Conservation (phyloP, 2,329 filamentous ascomycete species). For the Penicillium rolfsii region DNA sequence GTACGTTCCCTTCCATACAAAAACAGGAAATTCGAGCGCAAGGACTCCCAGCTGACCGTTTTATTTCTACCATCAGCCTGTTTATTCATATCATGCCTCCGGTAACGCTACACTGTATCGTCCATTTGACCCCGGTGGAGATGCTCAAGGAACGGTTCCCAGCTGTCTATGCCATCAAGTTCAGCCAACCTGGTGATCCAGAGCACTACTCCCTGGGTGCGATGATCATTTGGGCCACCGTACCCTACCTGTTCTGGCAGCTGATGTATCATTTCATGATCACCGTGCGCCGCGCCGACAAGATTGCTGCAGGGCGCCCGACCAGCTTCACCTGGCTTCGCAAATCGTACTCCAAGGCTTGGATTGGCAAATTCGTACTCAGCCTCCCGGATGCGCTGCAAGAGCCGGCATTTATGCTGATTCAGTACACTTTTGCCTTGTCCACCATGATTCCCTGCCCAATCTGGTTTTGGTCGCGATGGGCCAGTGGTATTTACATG, state of each 20-base stretch:
- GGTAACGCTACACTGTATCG: slow-evolving; percentile 86
- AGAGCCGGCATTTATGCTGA: slow-evolving; percentile 91
- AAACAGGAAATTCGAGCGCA: background rate
- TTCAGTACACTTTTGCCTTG: slow-evolving; percentile 89
- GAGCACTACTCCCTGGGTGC: slow-evolving; percentile 77
- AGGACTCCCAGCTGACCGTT: slow-evolving; percentile 8
- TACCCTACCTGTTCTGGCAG: slow-evolving; percentile 94
- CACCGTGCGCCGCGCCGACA: slow-evolving; percentile 88
- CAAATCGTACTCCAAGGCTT: slow-evolving; percentile 83
- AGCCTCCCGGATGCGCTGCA: slow-evolving; percentile 75
- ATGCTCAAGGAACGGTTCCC: slow-evolving; percentile 74
- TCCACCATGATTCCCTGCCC: slow-evolving; percentile 94
- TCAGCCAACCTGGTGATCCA: slow-evolving; percentile 67
- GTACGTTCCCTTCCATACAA: slow-evolving; percentile 39
- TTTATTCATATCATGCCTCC: slow-evolving; percentile 99
- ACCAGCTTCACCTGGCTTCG: slow-evolving; percentile 98
- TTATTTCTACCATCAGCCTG: slow-evolving; percentile 55
- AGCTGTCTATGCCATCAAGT: slow-evolving; percentile 80
- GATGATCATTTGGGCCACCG: slow-evolving; percentile 93
- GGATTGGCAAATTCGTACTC: slow-evolving; percentile 84
- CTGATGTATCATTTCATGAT: slow-evolving; percentile 92
- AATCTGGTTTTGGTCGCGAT: slow-evolving; percentile 89
- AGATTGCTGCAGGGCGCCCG: slow-evolving; percentile 92
- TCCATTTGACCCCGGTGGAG: slow-evolving; percentile 74
- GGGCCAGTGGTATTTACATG: slow-evolving; percentile 77